Evolutionary conservation across 2,329 filamentous ascomycete species (phyloP), one percentile per base, ranked within the genome.

Genomic region (Aspergillus latus): DNA sequence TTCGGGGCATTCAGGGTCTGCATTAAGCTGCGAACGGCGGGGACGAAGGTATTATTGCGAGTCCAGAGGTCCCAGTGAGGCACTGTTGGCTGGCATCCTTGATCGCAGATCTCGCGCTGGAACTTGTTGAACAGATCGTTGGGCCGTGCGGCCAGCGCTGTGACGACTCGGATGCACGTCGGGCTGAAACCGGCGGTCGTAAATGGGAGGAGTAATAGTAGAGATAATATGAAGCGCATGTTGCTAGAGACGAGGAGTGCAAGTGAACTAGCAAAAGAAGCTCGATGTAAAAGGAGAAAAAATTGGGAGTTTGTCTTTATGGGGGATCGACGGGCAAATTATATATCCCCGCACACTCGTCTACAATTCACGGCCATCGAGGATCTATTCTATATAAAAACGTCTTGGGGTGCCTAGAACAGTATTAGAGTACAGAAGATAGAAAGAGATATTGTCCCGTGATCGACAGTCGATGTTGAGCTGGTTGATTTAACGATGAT

Each of bases 101-200:
- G 57, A 13, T 69, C 68, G 54, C 69, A 72, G 60, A 72, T 67
- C 47, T 72, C 69, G 13, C 60, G 63, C 57, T 72, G 69, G 54
- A 72, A 72, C 48, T 68, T 68, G 21, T 68, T 59, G 60, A 68
- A 71, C 11, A 72, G 48, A 16, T 70, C 64, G 40, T 58, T 59
- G 1, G 69, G 69, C 52, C 69, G 67, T 46, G 67, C 62, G 43
- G 67, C 64, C 10, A 72, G 63, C 6, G 90, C 89, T 40, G 93
- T 89, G n/a, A 97, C 91, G 28, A 96, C 92, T 52, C 78, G 96
- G 62, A 89, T 86, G 69, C 89, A 97, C 46, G 90, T 87, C 58
- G 92, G 90, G 28, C 68, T 68, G 53, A 71, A 56, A 9, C 64
- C 66, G 26, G 66, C 57, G 40, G 61, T 59, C 36, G 64, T 59